Conservation (phyloP, 1,284 basidiomycete species). For the Cutaneotrichosporon sp. region DNA sequence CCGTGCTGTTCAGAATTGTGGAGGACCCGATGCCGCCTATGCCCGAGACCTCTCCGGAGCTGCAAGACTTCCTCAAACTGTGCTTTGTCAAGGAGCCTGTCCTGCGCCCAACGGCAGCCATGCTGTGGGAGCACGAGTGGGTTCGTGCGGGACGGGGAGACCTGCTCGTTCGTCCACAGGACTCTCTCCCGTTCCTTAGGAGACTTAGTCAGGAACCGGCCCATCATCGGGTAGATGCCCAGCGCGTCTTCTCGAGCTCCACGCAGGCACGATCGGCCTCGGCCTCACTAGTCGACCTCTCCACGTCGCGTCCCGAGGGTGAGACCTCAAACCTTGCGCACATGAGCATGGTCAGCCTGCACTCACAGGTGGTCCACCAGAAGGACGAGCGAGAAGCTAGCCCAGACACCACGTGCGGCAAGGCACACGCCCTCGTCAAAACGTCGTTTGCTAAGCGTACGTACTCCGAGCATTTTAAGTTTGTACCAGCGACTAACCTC, state of each 20-base stretch:
- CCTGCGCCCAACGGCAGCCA: slow-evolving; percentile 71
- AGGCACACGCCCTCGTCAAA: slow-evolving; percentile 55
- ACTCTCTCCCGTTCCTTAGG: slow-evolving; percentile 87
- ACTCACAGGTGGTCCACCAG: slow-evolving; percentile 12
- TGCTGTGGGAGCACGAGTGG: slow-evolving; percentile 86
- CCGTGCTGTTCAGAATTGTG: slow-evolving; percentile 95
- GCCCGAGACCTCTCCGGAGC: slow-evolving; percentile 67
- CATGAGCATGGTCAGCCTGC: slow-evolving; percentile 18
- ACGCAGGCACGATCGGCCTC: slow-evolving; percentile 8
- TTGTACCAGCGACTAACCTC: slow-evolving; percentile 6
- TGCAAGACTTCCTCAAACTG: slow-evolving; percentile 69
- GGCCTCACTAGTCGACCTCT: slow-evolving; percentile 14
- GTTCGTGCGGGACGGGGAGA: slow-evolving; percentile 49
- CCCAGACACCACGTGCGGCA: neutral
- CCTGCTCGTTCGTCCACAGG: slow-evolving; percentile 61
- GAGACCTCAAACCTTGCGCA: slow-evolving; percentile 9
- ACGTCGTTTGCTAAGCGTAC: slow-evolving; percentile 85
- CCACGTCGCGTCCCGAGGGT: no score
- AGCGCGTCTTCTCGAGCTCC: slow-evolving; percentile 33
- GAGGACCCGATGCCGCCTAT: slow-evolving; percentile 83
- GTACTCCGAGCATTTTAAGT: no score
- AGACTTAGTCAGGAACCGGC: slow-evolving; percentile 70
- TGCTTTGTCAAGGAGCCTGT: slow-evolving; percentile 87
- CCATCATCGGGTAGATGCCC: slow-evolving; percentile 63
- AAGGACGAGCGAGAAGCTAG: slow-evolving; percentile 2